These are phyloP conservation scores for Aspergillus fumigatus DNA, from an alignment of 2,329 filamentous ascomycete genomes.

Conservation along the genomic window DNA sequence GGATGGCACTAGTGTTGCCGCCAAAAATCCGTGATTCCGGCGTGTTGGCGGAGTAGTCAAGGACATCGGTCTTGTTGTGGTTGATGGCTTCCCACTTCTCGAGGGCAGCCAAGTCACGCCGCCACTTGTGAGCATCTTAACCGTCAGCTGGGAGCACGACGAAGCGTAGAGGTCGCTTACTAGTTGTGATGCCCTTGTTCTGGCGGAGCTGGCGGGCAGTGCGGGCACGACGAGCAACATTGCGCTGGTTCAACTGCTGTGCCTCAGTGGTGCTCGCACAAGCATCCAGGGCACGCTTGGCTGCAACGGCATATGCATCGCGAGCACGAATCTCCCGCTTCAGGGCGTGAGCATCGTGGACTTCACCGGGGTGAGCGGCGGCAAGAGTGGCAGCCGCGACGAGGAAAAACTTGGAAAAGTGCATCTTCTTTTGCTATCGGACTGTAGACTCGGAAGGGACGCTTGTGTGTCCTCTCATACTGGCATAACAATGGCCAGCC, in stretches of 20 bases:
- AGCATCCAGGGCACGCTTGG: slow-evolving; percentile 20
- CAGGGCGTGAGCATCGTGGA: slow-evolving; percentile 24
- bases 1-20: slow-evolving; percentile 42
- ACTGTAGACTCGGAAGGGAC: neutral
- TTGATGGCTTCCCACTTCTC: slow-evolving; percentile 35
- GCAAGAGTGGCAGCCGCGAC: slow-evolving; percentile 27
- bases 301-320: slow-evolving; percentile 20
- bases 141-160: neutral
- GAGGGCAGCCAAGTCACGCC: slow-evolving; percentile 35
- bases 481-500: neutral
- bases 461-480: neutral
- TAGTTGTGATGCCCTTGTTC: slow-evolving; percentile 22
- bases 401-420: slow-evolving; percentile 27
- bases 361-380: slow-evolving; percentile 29
- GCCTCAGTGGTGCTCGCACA: slow-evolving; percentile 22
- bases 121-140: slow-evolving; percentile 24
- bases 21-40: slow-evolving; percentile 33
- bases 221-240: slow-evolving; percentile 23
- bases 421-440: slow-evolving; percentile 14
- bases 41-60: slow-evolving; percentile 23
- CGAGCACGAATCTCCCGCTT: slow-evolving; percentile 27
- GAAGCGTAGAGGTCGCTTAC: slow-evolving; percentile 7
- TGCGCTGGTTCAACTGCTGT: slow-evolving; percentile 22
- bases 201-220: slow-evolving; percentile 24
- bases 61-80: slow-evolving; percentile 35